phyloP scores from a whole-genome alignment of 2,329 filamentous ascomycete genomes.

The Tolypocladium album region DNA sequence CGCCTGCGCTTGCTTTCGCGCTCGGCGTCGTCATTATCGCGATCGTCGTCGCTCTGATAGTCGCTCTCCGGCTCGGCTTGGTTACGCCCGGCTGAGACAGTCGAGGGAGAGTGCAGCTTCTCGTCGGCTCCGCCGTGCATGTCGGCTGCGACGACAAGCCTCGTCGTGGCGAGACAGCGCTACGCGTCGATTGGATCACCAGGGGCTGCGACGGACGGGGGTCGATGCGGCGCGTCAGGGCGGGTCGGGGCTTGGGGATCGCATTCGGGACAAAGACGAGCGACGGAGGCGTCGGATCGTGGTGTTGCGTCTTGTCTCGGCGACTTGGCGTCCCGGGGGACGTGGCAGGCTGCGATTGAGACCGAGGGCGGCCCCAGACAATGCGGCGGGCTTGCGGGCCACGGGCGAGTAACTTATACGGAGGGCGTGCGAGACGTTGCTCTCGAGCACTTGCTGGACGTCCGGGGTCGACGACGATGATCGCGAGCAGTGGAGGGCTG shows the following conservation, averaged over 20 bases:
- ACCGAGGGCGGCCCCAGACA: neutral
- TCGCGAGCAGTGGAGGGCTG: neutral
- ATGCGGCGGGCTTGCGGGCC: neutral
- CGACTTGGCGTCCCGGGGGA: neutral
- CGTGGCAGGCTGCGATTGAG: neutral
- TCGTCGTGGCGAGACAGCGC: neutral
- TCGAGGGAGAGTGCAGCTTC: constrained; percentile 9
- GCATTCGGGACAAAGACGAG: constrained; percentile 7
- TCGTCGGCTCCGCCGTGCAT: constrained; percentile 11
- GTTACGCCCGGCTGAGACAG: constrained; percentile 20
- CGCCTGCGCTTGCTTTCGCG: constrained; percentile 44
- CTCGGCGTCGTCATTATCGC: constrained; percentile 23
- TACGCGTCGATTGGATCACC: constrained; percentile 1
- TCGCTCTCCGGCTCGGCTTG: constrained; percentile 34
- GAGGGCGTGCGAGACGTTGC: neutral
- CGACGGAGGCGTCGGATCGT: neutral
- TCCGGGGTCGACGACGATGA: neutral
- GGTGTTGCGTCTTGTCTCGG: neutral
- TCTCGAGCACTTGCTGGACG: neutral
- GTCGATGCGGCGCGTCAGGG: neutral
- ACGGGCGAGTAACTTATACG: neutral
- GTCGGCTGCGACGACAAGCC: constrained; percentile 2
- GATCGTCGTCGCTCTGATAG: constrained; percentile 38
- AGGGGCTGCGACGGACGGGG: constrained; percentile 1
- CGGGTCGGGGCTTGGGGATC: neutral